Evolutionary conservation across 1,284 basidiomycete genomes (phyloP).

Genomic region (Papiliotrema fonsecae): DNA sequence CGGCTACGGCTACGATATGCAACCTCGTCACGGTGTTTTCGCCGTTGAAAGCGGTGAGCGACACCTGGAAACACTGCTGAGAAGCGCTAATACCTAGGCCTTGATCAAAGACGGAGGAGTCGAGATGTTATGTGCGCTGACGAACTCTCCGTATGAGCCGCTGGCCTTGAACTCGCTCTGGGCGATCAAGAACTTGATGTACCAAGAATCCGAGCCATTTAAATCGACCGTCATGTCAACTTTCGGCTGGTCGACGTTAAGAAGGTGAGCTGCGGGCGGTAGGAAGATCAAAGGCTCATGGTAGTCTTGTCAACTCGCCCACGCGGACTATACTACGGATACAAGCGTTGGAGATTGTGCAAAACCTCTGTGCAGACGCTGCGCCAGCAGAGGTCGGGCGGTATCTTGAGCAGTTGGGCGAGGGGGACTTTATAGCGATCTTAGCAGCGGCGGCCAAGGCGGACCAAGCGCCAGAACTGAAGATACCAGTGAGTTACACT

Average conservation of each 20-base stretch:
- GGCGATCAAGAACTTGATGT: conserved; percentile 72
- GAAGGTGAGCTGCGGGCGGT: conserved; percentile 14
- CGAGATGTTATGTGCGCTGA: conserved; percentile 58
- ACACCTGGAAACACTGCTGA: neutral
- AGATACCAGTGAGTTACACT: conserved; percentile 20
- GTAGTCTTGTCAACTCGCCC: neutral
- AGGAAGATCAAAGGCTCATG: neutral
- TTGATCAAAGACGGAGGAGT: conserved; percentile 63
- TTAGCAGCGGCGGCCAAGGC: conserved; percentile 16
- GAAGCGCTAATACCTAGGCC: conserved; percentile 45
- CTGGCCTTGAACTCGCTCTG: conserved; percentile 67
- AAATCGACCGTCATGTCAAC: conserved; percentile 62
- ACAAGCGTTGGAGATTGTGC: conserved; percentile 39
- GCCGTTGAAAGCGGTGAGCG: conserved; percentile 63
- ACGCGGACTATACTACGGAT: conserved; percentile 25
- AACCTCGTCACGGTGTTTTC: conserved; percentile 84
- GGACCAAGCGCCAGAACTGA: conserved; percentile 15
- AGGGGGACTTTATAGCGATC: conserved; percentile 23
- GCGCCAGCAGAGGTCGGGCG: conserved; percentile 26
- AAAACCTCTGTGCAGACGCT: conserved; percentile 43
- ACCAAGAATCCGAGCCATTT: conserved; percentile 57
- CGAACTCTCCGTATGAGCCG: conserved; percentile 54
- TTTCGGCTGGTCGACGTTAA: conserved; percentile 56
- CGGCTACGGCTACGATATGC: conserved; percentile 69
- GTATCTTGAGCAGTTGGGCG: conserved; percentile 34